phyloP scores from a whole-genome alignment of 495 filamentous ascomycete genomes.

The Hypoxylon perforatum region DNA sequence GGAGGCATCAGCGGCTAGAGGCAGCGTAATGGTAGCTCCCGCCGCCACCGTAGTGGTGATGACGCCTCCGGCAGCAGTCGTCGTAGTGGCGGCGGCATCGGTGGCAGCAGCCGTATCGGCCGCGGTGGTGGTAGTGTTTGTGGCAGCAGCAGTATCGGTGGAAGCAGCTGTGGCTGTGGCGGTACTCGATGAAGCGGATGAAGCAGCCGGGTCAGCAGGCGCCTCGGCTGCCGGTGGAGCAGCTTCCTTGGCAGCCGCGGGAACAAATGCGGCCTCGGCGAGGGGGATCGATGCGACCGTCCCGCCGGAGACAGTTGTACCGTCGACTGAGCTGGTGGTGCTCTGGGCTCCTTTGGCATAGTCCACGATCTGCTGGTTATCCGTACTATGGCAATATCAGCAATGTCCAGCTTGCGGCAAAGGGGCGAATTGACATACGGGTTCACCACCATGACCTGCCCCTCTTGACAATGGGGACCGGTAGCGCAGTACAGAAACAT shows the following conservation, averaged over 20 bases:
- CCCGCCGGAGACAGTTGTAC: slow-evolving; percentile 28
- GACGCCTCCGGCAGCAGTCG: not conserved
- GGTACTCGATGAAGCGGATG: not conserved
- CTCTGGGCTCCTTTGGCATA: slow-evolving; percentile 30
- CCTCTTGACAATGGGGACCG: slow-evolving; percentile 57
- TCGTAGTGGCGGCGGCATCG: too few relatives aligned
- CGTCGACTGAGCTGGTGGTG: slow-evolving; percentile 25
- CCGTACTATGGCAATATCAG: slow-evolving; percentile 17
- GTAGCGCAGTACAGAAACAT: slow-evolving; percentile 65
- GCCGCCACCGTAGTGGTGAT: not conserved
- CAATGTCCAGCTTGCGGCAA: not conserved
- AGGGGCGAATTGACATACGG: slow-evolving; percentile 35
- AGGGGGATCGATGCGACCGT: slow-evolving; percentile 40
- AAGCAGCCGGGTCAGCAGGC: slow-evolving; percentile 1
- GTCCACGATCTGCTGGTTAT: slow-evolving; percentile 41
- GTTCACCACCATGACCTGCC: slow-evolving; percentile 65
- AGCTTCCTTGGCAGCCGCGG: slow-evolving; percentile 22
- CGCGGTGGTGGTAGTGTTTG: too few relatives aligned
- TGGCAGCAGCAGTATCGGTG: too few relatives aligned
- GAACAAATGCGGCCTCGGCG: slow-evolving; percentile 35
- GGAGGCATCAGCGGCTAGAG: not conserved
- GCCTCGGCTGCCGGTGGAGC: slow-evolving; percentile 19
- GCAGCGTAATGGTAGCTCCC: slow-evolving; percentile 17
- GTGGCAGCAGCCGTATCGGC: too few relatives aligned
- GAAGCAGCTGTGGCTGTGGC: too few relatives aligned